Evolutionary conservation across 1,284 basidiomycete genomes (phyloP), one percentile per base, ranked within the genome.

Genomic region (Tilletia indica): DNA sequence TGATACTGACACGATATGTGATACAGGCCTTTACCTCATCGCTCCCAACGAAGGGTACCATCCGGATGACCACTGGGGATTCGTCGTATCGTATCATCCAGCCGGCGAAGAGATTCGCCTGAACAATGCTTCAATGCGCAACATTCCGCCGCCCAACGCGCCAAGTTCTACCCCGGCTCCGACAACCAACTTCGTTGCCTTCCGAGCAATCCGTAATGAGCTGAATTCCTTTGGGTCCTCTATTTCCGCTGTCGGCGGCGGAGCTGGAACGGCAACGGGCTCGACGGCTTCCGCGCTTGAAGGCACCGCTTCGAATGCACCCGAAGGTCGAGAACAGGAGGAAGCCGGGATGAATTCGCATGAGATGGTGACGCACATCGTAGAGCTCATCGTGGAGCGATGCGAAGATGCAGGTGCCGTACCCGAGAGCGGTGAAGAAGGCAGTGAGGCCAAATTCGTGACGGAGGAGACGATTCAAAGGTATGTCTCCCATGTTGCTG

Each of bases 21-120:
- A 34, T 34, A 38, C 72, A 75, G 76, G 76, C 0, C 72, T 78
- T 1, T 81, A 81, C 51, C 71, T 81, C 25, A 74, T 78, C 34
- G 72, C 75, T 0, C 78, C 80, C 4, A 71, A 77, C 66, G 80
- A 81, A 42, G 78, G 75, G 2, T 76, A 76, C 6, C 77, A 80
- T 71, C 76, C 77, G 2, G 78, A 80, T 47, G 77, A 81, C 70
- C 76, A 81, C 51, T 80, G 79, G 80, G 80, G 80, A 47, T 71
- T 80, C n/a, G 72, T 81, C 8, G 39, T 81, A 3, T 73, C 71
- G 3, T 81, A 77, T 61, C 73, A 78, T 21, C 73, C 74, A 47
- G 74, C 61, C 73, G 45, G 73, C 73, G 66, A 56, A 45, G 36
- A 42, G 70, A 48, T 48, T n/a, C 42, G 66, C n/a, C 66, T 79